phyloP scores from a whole-genome alignment of 2,329 filamentous ascomycete species.

The Alternaria arborescens region DNA sequence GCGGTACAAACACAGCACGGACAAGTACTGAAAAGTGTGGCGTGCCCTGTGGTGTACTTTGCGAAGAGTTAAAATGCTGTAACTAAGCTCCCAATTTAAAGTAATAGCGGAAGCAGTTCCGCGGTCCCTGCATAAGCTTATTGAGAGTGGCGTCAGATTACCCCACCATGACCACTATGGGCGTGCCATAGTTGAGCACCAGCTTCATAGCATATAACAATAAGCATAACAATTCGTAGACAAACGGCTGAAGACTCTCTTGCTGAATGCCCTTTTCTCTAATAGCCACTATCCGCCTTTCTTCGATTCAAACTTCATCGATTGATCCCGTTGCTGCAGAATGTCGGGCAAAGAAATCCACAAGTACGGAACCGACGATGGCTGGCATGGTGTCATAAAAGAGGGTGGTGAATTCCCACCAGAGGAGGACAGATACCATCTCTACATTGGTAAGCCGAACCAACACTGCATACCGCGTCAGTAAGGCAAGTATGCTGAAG shows the following conservation, averaged over 20 bases:
- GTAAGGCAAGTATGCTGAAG: not conserved
- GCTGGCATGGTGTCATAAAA: constrained; percentile 63
- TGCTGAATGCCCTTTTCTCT: not conserved
- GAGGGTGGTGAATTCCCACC: constrained; percentile 59
- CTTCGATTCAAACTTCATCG: not conserved
- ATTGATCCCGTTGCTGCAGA: not conserved
- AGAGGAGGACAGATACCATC: constrained; percentile 62
- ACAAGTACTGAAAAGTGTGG: constrained; percentile 56
- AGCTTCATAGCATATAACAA: not conserved
- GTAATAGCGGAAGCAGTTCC: constrained; percentile 7
- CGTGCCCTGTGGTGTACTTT: constrained; percentile 61
- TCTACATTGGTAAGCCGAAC: constrained; percentile 59
- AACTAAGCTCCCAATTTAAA: constrained; percentile 10
- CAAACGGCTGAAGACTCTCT: not conserved
- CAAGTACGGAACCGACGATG: constrained; percentile 53
- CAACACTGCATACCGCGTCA: not conserved
- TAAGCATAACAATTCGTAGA: not conserved
- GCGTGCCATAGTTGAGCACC: not conserved
- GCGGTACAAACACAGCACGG: constrained; percentile 29
- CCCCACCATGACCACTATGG: constrained; percentile 5
- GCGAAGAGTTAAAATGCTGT: constrained; percentile 61
- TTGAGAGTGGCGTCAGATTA: constrained; percentile 13
- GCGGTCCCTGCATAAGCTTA: constrained; percentile 13
- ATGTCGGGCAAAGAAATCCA: constrained; percentile 39
- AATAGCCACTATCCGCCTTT: not conserved